These are phyloP conservation scores for Phialemonium atrogriseum DNA, from an alignment of 2,329 filamentous ascomycete species.

Conservation along the genomic window DNA sequence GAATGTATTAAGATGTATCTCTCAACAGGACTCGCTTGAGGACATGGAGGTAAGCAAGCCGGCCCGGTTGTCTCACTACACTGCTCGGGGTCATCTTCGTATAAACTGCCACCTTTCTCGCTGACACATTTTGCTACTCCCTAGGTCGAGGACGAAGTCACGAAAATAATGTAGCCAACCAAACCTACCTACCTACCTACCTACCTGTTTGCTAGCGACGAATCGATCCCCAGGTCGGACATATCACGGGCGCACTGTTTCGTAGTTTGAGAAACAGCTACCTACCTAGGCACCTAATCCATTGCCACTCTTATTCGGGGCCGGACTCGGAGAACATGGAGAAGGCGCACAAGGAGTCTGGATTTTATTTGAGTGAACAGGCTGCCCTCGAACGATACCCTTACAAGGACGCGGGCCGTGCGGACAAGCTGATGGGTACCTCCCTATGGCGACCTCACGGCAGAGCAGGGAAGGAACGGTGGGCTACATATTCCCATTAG, in stretches of 20 bases:
- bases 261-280: too few species aligned
- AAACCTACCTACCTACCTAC: conserved; percentile 11
- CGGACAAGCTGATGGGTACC: too few species aligned
- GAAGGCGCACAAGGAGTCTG: conserved; percentile 27
- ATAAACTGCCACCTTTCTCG: conserved; percentile 3
- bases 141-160: conserved; percentile 85
- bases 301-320: conserved; percentile 10
- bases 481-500: conserved; percentile 21
- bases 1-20: conserved; percentile 92
- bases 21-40: conserved; percentile 93
- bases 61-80: conserved; percentile 8
- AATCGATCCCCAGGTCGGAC: too few species aligned
- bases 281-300: conserved; percentile 13
- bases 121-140: conserved; percentile 11
- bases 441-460: too few species aligned
- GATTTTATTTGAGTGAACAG: conserved; percentile 30
- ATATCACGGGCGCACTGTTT: too few species aligned
- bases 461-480: conserved; percentile 1
- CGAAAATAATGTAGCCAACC: conserved; percentile 70
- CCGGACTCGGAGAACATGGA: conserved; percentile 27
- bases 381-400: conserved; percentile 5
- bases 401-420: conserved; percentile 2
- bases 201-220: too few species aligned
- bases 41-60: conserved; percentile 88
- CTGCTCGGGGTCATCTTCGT: background rate